Base-by-base conservation (phyloP, 345 rosid genomes). In the Arabis hirsuta region DNA sequence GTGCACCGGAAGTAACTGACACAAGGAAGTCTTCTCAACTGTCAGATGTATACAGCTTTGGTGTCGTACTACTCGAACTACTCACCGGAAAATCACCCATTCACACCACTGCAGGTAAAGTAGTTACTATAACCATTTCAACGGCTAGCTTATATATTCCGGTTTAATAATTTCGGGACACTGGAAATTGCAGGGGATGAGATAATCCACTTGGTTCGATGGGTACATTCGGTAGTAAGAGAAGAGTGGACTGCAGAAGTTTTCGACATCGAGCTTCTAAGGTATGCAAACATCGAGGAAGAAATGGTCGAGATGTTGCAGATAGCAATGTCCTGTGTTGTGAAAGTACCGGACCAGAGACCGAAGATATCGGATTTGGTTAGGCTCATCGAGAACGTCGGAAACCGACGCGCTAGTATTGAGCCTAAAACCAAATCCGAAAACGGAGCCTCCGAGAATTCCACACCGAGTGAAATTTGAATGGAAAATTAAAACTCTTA, bases 211-310 rank as follows among this genome's bases (percentile, higher is more conserved):
- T 81, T 96, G 84, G 99, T 90, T 45, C 77, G 96, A 69, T 96
- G 99, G 99, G 99, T 96, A 58, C 97, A 92, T 72, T 96, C 96
- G 0, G 98, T 96, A 5, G 99, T 95, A 54, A 83, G 98, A 27
- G 99, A 95, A 65, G 99, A 95, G 81, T 92, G 98, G 99, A 95
- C 97, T 0, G 98, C 98, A 29, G 98, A 96, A 62, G 99, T 96
- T 3, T 95, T 92, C 6, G 99, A 96, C n/a, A 58, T 92, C 0
- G 98, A 92, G 86, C 85, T 96, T 77, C 76, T 90, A 78, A 85
- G 90, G 79, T 88, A 84, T 81, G 86, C 98, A 7, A 90, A 90
- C 69, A 96, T 96, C 54, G 98, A 96, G 69, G 98, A 96, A 80
- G 99, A 96, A 84, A 82, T 96, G 89, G 99, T 96, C 27, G 99